phyloP scores from a whole-genome alignment of 257 asterid species.

The Nyctanthes arbortristis region DNA sequence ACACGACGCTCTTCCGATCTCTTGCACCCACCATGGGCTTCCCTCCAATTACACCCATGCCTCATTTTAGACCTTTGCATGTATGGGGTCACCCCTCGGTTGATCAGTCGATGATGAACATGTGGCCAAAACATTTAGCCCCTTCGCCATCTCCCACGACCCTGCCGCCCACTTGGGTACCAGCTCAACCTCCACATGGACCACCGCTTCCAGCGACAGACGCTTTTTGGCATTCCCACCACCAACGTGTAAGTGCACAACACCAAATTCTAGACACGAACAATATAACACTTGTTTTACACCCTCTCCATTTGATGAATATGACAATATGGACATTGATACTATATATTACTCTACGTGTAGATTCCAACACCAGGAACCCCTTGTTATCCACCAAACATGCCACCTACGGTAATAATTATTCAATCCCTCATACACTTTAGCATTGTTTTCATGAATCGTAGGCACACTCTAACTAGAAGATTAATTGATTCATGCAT shows the following conservation, averaged over 20 bases:
- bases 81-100: conserved; percentile 96
- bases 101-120: conserved; percentile 73
- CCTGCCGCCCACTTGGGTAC: conserved; percentile 37
- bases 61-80: conserved; percentile 77
- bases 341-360: conserved; percentile 3
- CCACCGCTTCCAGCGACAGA: conserved; percentile 40
- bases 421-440: conserved; percentile 2
- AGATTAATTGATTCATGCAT: background rate
- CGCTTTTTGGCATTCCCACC: conserved; percentile 67
- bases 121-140: conserved; percentile 78
- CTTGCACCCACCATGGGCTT: conserved; percentile 63
- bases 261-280: background rate
- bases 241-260: conserved; percentile 51
- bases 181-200: conserved; percentile 30
- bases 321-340: too few species aligned
- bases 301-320: conserved; percentile 14
- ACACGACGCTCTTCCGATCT: too few species aligned
- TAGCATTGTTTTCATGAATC: conserved; percentile 3
- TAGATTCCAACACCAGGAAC: conserved; percentile 72
- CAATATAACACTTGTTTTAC: background rate
- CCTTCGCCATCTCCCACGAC: conserved; percentile 41
- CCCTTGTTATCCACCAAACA: conserved; percentile 58
- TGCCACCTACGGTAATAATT: conserved; percentile 48
- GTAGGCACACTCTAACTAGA: background rate
- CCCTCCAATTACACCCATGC: conserved; percentile 60